These are phyloP conservation scores for Coprinopsis strossmayeri DNA, from an alignment of 768 basidiomycete species.

Conservation along the genomic window DNA sequence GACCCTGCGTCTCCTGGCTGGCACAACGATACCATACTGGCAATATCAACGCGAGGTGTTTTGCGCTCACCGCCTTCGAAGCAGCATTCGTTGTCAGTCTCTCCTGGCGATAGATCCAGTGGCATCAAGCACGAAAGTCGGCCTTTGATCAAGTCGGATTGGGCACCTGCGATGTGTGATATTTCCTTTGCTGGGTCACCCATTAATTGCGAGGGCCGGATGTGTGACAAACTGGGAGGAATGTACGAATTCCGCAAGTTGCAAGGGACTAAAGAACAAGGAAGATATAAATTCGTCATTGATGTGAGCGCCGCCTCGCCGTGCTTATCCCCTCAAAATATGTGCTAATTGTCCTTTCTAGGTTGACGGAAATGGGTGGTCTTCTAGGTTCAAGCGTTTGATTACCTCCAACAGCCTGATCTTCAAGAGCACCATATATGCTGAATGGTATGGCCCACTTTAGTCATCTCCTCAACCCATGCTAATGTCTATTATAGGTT, in stretches of 20 bases:
- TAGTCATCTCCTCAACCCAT: not conserved
- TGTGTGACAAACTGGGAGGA: conserved; percentile 37
- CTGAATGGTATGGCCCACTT: conserved; percentile 50
- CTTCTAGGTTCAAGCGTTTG: conserved; percentile 58
- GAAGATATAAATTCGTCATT: conserved; percentile 23
- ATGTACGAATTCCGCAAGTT: conserved; percentile 44
- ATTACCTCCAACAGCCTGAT: conserved; percentile 57
- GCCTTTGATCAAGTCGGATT: conserved; percentile 2
- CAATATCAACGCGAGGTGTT: not conserved
- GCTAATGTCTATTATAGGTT: conserved; percentile 33
- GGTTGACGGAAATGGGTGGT: conserved; percentile 67
- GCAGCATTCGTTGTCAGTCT: not conserved
- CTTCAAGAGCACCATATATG: conserved; percentile 67
- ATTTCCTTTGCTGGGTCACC: conserved; percentile 42
- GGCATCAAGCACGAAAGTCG: conserved; percentile 1
- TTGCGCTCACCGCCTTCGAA: not conserved
- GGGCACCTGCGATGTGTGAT: conserved; percentile 25
- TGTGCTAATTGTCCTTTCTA: conserved; percentile 13
- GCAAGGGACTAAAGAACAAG: conserved; percentile 42
- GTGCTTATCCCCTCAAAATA: not conserved
- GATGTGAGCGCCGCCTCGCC: conserved; percentile 34
- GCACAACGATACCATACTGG: not conserved
- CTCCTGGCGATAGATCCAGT: not conserved
- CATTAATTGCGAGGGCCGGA: conserved; percentile 30
- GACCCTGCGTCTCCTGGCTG: not conserved